Percentiles rank a stretch among this genome's conserved stretches.
These are phyloP conservation scores for Claviceps humidiphila DNA, from an alignment of 2,329 filamentous ascomycete genomes.

Conservation along the genomic window DNA sequence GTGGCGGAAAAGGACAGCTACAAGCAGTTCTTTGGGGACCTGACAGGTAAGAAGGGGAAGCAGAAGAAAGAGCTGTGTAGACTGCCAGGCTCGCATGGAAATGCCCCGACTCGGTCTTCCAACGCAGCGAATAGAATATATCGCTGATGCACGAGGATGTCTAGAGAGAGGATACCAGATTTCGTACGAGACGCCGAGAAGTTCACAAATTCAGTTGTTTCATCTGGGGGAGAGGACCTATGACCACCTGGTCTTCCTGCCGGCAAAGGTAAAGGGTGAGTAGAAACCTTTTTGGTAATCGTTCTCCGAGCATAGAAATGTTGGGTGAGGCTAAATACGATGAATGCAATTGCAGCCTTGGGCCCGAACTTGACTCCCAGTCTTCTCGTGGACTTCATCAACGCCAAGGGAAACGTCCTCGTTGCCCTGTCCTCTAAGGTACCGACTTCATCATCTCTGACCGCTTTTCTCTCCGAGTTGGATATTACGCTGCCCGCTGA, in stretches of 20 bases:
- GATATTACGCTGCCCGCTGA: constrained; percentile 81
- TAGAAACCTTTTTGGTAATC: background rate
- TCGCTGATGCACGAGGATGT: constrained; percentile 11
- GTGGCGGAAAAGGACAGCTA: constrained; percentile 68
- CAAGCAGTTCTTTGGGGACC: constrained; percentile 64
- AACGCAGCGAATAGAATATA: background rate
- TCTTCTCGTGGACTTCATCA: constrained; percentile 78
- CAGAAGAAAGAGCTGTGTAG: background rate
- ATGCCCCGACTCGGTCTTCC: background rate
- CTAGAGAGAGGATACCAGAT: constrained; percentile 73
- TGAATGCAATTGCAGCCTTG: constrained; percentile 42
- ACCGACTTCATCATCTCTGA: constrained; percentile 58
- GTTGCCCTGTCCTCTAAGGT: constrained; percentile 65
- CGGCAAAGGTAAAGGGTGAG: constrained; percentile 75
- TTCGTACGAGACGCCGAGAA: constrained; percentile 72
- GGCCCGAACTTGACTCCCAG: constrained; percentile 81
- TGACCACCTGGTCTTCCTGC: constrained; percentile 83
- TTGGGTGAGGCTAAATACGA: background rate
- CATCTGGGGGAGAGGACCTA: constrained; percentile 75
- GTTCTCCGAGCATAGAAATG: background rate
- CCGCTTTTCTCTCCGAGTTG: constrained; percentile 71
- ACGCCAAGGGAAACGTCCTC: constrained; percentile 82
- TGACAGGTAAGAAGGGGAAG: constrained; percentile 42
- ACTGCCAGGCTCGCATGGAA: background rate
- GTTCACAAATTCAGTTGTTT: constrained; percentile 64